Base-by-base conservation (phyloP, 495 filamentous ascomycete genomes). In the Tuber melanosporum region DNA sequence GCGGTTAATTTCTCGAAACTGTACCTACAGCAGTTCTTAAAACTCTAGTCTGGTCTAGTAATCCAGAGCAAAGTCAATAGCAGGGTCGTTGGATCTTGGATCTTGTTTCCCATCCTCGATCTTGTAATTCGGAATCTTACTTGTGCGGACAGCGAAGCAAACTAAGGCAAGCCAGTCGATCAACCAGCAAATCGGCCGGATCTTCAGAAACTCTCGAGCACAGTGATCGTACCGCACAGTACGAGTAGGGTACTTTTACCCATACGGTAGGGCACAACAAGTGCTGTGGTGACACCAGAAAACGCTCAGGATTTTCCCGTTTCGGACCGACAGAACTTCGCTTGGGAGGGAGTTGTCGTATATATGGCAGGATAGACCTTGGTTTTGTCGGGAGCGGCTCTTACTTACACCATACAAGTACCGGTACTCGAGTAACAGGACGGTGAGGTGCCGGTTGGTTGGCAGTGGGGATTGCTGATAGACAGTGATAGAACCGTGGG, bases 1-100 rank as follows among this genome's bases (percentile, higher is more conserved):
- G 57, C 57, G 57, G 57, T 66, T 66, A 66, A 66, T 66, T 32
- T 66, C 57, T 66, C 57, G 57, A 66, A 66, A 66, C 57, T 32
- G 57, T 66, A 32, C 57, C 57, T 66, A 66, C 57, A 66, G 57
- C 5, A 32, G 57, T 66, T 66, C 32, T 66, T 32, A 66, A 66
- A 66, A 66, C n/a, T 32, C 10, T 32, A 15, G 57, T 66, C 52
- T 14, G 26, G 52, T 26, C 26, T 66, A 32, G 12, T 32, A 26
- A 26, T 6, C 6, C 9, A 52, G 12, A 12, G n/a, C 26, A 26
- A 14, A 12, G 52, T 66, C 57, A 17, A 6, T 7, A 66, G 52
- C 6, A 66, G 57, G 57, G n/a, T 32, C n/a, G 57, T 20, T 7
- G 26, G 57, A 66, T 66, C 57, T 20, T 7, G 26, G 57, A 66